Evolutionary conservation across 768 basidiomycete species (phyloP).

Genomic region (Kwoniella dendrophila): DNA sequence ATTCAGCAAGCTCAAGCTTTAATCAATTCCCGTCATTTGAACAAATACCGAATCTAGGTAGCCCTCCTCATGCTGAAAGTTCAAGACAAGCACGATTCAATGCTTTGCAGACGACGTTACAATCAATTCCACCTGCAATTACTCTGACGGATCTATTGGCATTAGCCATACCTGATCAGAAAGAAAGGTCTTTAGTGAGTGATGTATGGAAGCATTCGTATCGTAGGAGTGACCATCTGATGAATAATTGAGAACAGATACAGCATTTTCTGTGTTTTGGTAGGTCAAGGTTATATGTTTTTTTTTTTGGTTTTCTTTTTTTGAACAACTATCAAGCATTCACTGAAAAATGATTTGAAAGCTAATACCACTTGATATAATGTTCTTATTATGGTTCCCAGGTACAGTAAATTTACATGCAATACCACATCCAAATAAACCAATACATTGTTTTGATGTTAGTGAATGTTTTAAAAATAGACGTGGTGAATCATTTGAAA

Average conservation of each 20-base stretch:
- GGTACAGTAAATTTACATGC: slow-evolving; percentile 11
- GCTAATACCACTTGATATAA: too few species aligned
- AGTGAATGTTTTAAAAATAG: slow-evolving; percentile 3
- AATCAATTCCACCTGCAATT: slow-evolving; percentile 7
- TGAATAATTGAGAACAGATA: background rate
- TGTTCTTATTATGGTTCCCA: background rate
- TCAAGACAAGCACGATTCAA: background rate
- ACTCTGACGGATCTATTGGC: slow-evolving; percentile 8
- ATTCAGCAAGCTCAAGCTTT: background rate
- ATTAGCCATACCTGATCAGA: slow-evolving; percentile 1
- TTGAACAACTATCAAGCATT: too few species aligned
- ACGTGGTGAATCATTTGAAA: slow-evolving; percentile 5
- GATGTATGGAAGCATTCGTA: background rate
- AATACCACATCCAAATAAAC: slow-evolving; percentile 11
- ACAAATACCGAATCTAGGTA: background rate
- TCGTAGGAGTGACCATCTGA: too few species aligned
- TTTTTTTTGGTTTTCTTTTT: too few species aligned
- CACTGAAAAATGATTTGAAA: too few species aligned
- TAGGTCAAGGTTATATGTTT: background rate
- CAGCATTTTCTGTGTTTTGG: slow-evolving; percentile 13
- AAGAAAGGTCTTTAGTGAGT: slow-evolving; percentile 11
- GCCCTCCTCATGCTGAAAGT: background rate
- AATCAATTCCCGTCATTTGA: background rate
- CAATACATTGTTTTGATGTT: slow-evolving; percentile 12
- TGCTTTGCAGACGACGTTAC: background rate